Conservation (phyloP, 257 asterid species). For the Jasminum sambac region DNA sequence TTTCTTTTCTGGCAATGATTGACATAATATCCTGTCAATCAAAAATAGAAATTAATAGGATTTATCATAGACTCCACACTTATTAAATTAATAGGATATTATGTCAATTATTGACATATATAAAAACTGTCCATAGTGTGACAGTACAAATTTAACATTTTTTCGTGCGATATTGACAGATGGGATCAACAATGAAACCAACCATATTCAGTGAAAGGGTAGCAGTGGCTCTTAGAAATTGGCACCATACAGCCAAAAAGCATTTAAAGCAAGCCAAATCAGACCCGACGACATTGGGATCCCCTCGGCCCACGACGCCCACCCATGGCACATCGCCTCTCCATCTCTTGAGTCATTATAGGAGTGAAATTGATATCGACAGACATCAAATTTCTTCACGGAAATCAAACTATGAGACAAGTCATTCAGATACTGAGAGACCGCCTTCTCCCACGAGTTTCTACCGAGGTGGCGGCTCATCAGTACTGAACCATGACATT, state of each 20-base stretch:
- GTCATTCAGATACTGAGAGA: conserved; percentile 45
- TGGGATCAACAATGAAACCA: conserved; percentile 91
- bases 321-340: conserved; percentile 65
- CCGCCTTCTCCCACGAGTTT: conserved; percentile 44
- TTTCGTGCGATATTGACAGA: conserved; percentile 37
- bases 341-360: conserved; percentile 58
- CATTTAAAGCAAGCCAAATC: conserved; percentile 61
- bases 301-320: conserved; percentile 68
- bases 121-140: too few species aligned
- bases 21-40: too few species aligned
- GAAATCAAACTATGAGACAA: conserved; percentile 29
- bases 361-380: conserved; percentile 37
- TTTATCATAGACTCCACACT: too few species aligned
- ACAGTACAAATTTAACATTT: neutral
- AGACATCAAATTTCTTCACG: conserved; percentile 42
- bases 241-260: conserved; percentile 90
- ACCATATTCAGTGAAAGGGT: conserved; percentile 81
- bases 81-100: too few species aligned
- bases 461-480: conserved; percentile 29
- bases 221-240: conserved; percentile 62
- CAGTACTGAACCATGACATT: conserved; percentile 29
- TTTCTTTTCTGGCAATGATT: too few species aligned
- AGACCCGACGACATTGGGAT: conserved; percentile 42
- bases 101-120: too few species aligned
- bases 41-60: too few species aligned